Percentiles rank a stretch among this genome's conserved stretches.
Evolutionary conservation across 2,329 filamentous ascomycete species (phyloP).

Genomic region (Fusarium falciforme): DNA sequence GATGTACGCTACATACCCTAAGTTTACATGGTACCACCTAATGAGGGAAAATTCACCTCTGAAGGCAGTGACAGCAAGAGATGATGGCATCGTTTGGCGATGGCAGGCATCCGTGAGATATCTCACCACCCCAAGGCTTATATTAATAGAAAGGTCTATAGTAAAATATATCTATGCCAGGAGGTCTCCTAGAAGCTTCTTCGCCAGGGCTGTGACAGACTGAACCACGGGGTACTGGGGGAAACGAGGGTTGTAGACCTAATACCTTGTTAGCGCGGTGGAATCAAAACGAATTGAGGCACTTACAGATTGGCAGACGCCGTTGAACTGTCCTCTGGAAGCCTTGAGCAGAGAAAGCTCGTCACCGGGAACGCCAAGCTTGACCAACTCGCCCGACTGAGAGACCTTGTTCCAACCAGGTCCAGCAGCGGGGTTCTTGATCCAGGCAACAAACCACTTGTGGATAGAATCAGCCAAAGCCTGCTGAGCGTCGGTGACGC

Average conservation of each 20-base stretch:
- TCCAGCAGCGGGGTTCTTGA: constrained; percentile 55
- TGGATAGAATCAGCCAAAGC: constrained; percentile 55
- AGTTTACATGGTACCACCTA: too few species aligned
- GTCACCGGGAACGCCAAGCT: constrained; percentile 38
- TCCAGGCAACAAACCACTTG: constrained; percentile 57
- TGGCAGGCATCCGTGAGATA: background rate
- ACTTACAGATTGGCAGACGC: constrained; percentile 35
- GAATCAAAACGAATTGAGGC: background rate
- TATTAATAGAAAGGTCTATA: background rate
- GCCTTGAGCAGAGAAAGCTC: constrained; percentile 28
- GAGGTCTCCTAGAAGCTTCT: background rate
- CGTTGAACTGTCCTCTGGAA: constrained; percentile 20
- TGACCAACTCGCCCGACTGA: constrained; percentile 24
- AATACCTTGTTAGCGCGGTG: background rate
- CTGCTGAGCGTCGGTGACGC: constrained; percentile 53
- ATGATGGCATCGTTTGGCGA: background rate
- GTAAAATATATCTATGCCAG: background rate
- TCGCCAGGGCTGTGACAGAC: constrained; percentile 1
- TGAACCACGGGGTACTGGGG: constrained; percentile 17
- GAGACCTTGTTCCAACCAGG: constrained; percentile 54
- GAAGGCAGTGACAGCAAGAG: background rate
- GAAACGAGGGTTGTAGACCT: constrained; percentile 20
- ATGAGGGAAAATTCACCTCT: background rate
- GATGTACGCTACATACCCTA: too few species aligned
- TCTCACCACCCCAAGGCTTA: background rate